Percentiles rank a stretch among this genome's conserved stretches.
These are phyloP conservation scores for Immersiella caudata DNA, from an alignment of 495 filamentous ascomycete species.

Conservation along the genomic window DNA sequence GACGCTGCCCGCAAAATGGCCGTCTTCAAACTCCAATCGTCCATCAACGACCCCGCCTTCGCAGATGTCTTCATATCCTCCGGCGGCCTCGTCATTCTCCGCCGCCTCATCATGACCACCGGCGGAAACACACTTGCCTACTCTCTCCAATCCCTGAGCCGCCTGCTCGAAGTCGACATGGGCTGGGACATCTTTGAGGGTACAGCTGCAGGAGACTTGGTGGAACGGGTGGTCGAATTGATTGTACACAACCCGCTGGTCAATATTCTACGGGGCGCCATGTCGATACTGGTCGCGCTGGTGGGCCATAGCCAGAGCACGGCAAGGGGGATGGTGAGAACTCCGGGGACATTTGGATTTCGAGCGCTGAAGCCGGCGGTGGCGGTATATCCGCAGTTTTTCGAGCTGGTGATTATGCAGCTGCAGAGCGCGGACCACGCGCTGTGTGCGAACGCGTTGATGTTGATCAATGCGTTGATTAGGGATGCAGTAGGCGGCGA, in stretches of 20 bases:
- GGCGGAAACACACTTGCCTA: constrained; percentile 95
- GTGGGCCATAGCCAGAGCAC: constrained; percentile 77
- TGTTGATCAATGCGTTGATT: constrained; percentile 93
- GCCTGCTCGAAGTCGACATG: constrained; percentile 92
- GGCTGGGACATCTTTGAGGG: constrained; percentile 83
- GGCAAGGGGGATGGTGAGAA: constrained; percentile 40
- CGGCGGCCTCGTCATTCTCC: constrained; percentile 79
- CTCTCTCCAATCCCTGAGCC: constrained; percentile 81
- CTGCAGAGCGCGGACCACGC: constrained; percentile 94
- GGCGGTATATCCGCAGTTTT: constrained; percentile 85
- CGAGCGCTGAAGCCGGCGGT: constrained; percentile 91
- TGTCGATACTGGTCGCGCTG: constrained; percentile 92
- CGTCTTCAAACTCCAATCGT: constrained; percentile 93
- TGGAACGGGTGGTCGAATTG: constrained; percentile 81
- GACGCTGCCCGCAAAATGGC: constrained; percentile 98
- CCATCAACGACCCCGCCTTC: constrained; percentile 94
- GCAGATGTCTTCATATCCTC: constrained; percentile 93
- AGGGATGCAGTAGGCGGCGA: constrained; percentile 74
- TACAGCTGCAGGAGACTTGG: constrained; percentile 51
- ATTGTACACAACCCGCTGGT: constrained; percentile 95
- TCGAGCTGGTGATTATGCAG: constrained; percentile 88
- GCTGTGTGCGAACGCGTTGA: constrained; percentile 91
- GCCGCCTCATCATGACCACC: constrained; percentile 77
- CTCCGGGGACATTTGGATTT: constrained; percentile 71
- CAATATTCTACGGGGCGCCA: constrained; percentile 94